Conservation (phyloP, 2,329 filamentous ascomycete genomes). For the Botrytis aclada region DNA sequence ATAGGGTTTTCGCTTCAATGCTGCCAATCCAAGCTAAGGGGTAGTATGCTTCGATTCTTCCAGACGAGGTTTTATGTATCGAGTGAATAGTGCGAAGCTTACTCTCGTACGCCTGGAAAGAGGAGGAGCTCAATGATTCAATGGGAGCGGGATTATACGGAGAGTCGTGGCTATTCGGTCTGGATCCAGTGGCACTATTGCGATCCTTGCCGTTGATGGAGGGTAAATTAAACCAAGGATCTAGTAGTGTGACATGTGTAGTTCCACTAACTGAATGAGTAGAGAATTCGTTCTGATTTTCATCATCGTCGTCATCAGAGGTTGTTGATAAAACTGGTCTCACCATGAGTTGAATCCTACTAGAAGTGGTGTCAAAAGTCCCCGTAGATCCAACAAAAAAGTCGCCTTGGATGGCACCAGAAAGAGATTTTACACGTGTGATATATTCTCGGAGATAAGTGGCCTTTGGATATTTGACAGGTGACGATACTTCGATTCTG, state of each 20-base stretch:
- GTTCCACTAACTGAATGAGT: conserved; percentile 31
- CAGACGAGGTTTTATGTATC: conserved; percentile 29
- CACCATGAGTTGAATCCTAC: conserved; percentile 25
- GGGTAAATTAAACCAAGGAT: conserved; percentile 23
- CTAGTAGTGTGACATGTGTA: conserved; percentile 27
- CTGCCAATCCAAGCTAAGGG: conserved; percentile 33
- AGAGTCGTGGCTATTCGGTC: background rate
- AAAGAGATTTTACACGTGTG: conserved; percentile 30
- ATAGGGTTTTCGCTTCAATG: conserved; percentile 29
- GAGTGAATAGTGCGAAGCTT: conserved; percentile 28
- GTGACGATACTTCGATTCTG: conserved; percentile 27
- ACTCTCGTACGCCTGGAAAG: background rate
- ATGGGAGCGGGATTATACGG: background rate
- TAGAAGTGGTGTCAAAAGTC: conserved; percentile 28
- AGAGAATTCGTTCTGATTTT: conserved; percentile 24
- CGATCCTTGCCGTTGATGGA: background rate
- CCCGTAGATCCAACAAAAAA: conserved; percentile 31
- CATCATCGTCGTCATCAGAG: conserved; percentile 12
- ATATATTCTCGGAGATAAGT: conserved; percentile 34
- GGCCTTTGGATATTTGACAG: conserved; percentile 20
- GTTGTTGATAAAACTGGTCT: conserved; percentile 30
- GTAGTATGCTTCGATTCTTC: conserved; percentile 27
- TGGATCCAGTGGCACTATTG: background rate
- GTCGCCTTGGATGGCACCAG: conserved; percentile 30
- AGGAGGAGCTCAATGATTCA: conserved; percentile 3